Base-by-base conservation (phyloP, 306 rosid species). In the Morella rubra region DNA sequence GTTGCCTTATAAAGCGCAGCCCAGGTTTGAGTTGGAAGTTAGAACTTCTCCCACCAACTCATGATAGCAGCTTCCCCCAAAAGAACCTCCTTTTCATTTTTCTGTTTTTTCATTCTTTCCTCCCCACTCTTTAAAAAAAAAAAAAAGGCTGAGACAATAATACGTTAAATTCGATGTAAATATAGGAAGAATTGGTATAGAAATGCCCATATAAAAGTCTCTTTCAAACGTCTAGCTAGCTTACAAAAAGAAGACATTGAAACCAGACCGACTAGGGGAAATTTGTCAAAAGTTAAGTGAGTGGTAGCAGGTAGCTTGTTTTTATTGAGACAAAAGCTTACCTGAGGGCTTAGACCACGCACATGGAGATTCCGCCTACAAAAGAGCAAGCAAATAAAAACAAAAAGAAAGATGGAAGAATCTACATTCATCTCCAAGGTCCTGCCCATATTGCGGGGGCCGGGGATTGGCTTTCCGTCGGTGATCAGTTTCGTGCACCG, bases 271-370 rank as follows among this genome's bases (percentile, higher is more conserved):
- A 20, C 69, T 47, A 51, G 14, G 70, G n/a, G 77, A 47, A 68
- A 65, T 58, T 86, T 27, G 76, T 84, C 80, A 77, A 91, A 87
- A 83, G 94, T 70, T 80, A 15, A 67, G 15, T 27, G 65, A 86
- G 92, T 91, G 97, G 91, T 87, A 87, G 89, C 80, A 79, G 93
- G 88, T 89, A 27, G 60, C n/a, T 79, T 79, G 72, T 64, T 72
- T 78, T 79, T 64, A 59, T 81, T 77, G 67, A 75, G 74, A 80
- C 79, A 61, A 19, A 32, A 56, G 54, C 60, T 81, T 53, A 32
- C 64, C 68, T 79, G 71, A 52, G 83, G 86, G 73, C 76, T 62
- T 76, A 71, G 76, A 83, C 77, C 76, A 75, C 72, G 41, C 78
- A 84, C 77, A 76, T 59, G 81, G 69, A 71, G 44, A n/a, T 83